Percentiles rank a stretch among this genome's conserved stretches.
Conservation (phyloP, 768 basidiomycete species). For the Mycena epipterygia region DNA sequence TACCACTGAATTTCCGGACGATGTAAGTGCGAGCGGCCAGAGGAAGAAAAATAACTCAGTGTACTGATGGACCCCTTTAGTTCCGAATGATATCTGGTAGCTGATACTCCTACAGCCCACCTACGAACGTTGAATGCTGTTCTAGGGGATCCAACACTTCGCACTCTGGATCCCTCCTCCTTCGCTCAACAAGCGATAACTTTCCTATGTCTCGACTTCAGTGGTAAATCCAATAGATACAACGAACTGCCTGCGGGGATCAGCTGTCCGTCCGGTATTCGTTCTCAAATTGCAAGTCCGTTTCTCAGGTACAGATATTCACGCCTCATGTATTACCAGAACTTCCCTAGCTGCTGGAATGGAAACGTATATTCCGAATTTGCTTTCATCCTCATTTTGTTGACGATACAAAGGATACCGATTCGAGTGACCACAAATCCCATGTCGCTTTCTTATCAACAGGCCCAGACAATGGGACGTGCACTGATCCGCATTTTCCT, state of each 20-base stretch:
- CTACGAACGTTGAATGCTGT: not conserved
- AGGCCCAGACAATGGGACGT: constrained; percentile 57
- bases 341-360: constrained; percentile 38
- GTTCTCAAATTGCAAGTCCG: constrained; percentile 29
- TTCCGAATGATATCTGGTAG: constrained; percentile 37
- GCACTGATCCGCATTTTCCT: constrained; percentile 52
- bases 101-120: not conserved
- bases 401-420: constrained; percentile 47
- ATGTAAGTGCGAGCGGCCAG: constrained; percentile 13
- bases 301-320: not conserved
- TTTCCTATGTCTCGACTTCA: constrained; percentile 35
- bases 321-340: constrained; percentile 3
- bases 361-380: constrained; percentile 13
- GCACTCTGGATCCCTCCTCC: constrained; percentile 33
- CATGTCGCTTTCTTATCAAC: constrained; percentile 56
- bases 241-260: constrained; percentile 32
- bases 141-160: constrained; percentile 35
- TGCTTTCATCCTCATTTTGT: not conserved
- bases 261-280: constrained; percentile 33
- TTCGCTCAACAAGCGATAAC: constrained; percentile 38
- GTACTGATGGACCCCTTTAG: constrained; percentile 1
- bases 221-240: constrained; percentile 25
- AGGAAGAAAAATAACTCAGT: not conserved
- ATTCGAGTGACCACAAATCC: constrained; percentile 55
- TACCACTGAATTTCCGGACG: constrained; percentile 36